phyloP scores from a whole-genome alignment of 495 filamentous ascomycete genomes.

The Penicillium malachiteum region DNA sequence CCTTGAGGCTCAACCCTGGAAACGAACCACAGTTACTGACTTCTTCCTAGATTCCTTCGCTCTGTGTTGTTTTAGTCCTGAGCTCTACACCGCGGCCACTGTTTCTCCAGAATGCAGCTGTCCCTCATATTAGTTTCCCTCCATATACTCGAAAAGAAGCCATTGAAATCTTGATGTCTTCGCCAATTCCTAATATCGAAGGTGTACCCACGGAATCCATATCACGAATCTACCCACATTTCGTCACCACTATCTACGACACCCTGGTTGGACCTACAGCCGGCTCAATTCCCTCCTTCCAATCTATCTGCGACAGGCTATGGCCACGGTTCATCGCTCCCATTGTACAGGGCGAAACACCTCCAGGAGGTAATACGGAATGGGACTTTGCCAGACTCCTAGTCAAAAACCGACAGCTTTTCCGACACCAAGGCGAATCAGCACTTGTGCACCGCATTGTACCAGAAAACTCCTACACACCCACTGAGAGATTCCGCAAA shows the following conservation, averaged over 20 bases:
- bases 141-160: conserved; percentile 79
- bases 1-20: background rate
- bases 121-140: conserved; percentile 81
- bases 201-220: conserved; percentile 30
- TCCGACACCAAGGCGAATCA: conserved; percentile 76
- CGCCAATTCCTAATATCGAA: conserved; percentile 35
- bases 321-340: conserved; percentile 75
- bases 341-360: conserved; percentile 33
- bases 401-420: conserved; percentile 67
- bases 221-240: conserved; percentile 40
- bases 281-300: conserved; percentile 44
- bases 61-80: conserved; percentile 77
- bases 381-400: conserved; percentile 82
- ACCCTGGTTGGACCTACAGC: conserved; percentile 43
- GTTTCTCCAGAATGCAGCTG: conserved; percentile 67
- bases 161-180: conserved; percentile 64
- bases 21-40: conserved; percentile 4
- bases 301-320: conserved; percentile 57
- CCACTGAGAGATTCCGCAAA: conserved; percentile 21
- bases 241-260: conserved; percentile 43
- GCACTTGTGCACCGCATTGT: conserved; percentile 70
- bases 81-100: conserved; percentile 65
- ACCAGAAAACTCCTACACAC: conserved; percentile 32
- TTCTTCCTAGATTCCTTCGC: conserved; percentile 66
- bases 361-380: conserved; percentile 47